Evolutionary conservation across 306 rosid genomes (phyloP), one percentile per base, ranked within the genome.

Genomic region (Rubus parviflorus): DNA sequence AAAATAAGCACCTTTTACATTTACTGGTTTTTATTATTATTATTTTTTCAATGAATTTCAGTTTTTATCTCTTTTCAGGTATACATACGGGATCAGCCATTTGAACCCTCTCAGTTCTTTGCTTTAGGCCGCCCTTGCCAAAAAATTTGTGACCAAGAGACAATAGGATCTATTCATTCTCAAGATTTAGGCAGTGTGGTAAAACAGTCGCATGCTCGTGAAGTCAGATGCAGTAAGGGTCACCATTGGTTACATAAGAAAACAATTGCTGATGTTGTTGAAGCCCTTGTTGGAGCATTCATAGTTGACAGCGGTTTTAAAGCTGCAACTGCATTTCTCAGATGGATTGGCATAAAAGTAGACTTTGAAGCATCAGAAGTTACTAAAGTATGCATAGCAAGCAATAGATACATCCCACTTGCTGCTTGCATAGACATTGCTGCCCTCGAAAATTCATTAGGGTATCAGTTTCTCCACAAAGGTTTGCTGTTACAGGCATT

Each of bases 201-300:
- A 66, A 83, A 83, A 65, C 76, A 69, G 41, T 66, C 78, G 57
- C 78, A 41, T 43, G 70, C 64, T 74, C 70, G 49, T 70, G 84
- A 76, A 66, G 61, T 75, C 79, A 87, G 79, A 72, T 95, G 98
- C 87, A 87, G 88, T 79, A 89, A 87, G 88, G 87, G 90, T 82
- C 98, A 95, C 80, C 96, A 90, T 82, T 95, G 98, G 98, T 82
- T 95, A 64, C 85, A 87, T 25, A 85, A 86, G 78, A 90, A 90
- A 88, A 90, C 96, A 70, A 71, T 90, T 77, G 82, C 97, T 49
- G 98, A 95, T 88, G 97, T 86, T 74, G 90, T 95, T 84, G 98
- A 95, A 87, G 93, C 97, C 85, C 93, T 95, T 79, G 81, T 92
- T 14, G 98, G 98, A 78, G 97, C 98, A 63, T 92, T 95, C 77